phyloP scores from a whole-genome alignment of 305 asterid species.

The Solanum hybrid region DNA sequence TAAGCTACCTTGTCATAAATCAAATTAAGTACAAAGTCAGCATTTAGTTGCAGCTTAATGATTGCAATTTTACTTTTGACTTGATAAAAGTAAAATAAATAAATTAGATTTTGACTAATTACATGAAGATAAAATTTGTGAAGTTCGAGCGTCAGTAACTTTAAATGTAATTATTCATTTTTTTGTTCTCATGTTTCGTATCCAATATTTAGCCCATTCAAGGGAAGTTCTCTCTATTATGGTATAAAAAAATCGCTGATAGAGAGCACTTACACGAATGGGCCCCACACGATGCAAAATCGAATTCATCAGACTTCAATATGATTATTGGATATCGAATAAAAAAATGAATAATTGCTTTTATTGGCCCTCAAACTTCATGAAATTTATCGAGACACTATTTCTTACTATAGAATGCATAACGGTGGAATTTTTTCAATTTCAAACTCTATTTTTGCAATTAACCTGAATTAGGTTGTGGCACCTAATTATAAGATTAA shows the following conservation, averaged over 20 bases:
- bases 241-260: neutral
- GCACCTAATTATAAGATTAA: neutral
- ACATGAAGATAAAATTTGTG: neutral
- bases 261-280: neutral
- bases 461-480: neutral
- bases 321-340: no score
- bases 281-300: neutral
- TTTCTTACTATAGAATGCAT: neutral
- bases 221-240: neutral
- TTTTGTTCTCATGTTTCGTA: neutral
- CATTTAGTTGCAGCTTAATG: neutral
- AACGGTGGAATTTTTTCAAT: neutral
- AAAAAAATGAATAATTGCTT: neutral
- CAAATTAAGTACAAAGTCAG: neutral
- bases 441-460: neutral
- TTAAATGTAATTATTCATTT: neutral
- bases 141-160: neutral
- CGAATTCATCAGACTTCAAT: no score
- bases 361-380: neutral
- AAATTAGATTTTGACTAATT: neutral
- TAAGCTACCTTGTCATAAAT: neutral
- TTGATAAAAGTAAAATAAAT: no score
- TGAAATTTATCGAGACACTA: neutral
- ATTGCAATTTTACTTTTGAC: neutral
- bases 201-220: neutral